phyloP scores from a whole-genome alignment of 768 basidiomycete genomes.

The Hygrocybe coccinea region DNA sequence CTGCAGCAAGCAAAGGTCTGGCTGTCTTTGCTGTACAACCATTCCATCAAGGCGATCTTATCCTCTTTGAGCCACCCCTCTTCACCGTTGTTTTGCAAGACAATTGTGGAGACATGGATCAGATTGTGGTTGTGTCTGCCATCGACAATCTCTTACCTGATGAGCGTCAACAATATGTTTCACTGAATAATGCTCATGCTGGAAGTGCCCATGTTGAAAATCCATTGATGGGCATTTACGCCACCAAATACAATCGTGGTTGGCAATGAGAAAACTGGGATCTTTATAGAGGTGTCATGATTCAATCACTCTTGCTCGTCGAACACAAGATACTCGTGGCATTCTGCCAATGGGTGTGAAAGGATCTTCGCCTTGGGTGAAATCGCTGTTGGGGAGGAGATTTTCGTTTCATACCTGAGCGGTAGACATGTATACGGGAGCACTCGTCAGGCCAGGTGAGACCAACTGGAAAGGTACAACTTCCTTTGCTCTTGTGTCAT shows the following conservation, averaged over 20 bases:
- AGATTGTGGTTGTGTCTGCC: not conserved
- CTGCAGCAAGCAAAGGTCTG: constrained; percentile 9
- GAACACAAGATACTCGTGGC: constrained; percentile 22
- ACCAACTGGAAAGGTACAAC: constrained; percentile 4
- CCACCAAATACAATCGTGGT: not conserved
- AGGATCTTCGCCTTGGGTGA: constrained; percentile 17
- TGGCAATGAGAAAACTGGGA: not conserved
- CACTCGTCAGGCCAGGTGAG: constrained; percentile 12
- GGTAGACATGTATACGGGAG: constrained; percentile 19
- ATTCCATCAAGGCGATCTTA: constrained; percentile 19
- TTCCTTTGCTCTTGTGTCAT: constrained; percentile 17
- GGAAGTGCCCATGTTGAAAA: not conserved
- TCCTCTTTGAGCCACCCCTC: constrained; percentile 15
- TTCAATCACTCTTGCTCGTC: constrained; percentile 7
- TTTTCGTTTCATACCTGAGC: constrained; percentile 8
- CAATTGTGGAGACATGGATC: not conserved
- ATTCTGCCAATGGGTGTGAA: constrained; percentile 8
- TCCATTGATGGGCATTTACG: not conserved
- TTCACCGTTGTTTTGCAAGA: not conserved
- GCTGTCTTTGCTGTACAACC: constrained; percentile 16
- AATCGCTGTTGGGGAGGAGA: not conserved
- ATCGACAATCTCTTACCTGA: not conserved
- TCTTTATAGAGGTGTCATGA: not conserved
- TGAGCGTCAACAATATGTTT: not conserved
- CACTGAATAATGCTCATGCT: not conserved